Base-by-base conservation (phyloP, 306 rosid species). In the Pueraria montana region DNA sequence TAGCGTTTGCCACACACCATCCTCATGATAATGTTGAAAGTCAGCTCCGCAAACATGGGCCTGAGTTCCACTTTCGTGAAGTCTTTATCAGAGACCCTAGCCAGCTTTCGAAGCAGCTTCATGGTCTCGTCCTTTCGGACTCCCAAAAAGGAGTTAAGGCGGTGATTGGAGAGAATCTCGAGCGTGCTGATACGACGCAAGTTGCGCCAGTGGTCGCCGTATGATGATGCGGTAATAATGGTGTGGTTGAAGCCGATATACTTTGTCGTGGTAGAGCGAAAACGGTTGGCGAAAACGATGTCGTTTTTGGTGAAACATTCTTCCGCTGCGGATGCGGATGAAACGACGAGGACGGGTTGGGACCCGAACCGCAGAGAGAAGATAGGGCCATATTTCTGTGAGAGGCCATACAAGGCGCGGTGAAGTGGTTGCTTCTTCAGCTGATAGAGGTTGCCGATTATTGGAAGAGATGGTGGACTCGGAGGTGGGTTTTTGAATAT, bases 141-240 rank as follows among this genome's bases (percentile, higher is more conserved):
- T 11, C 24, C 78, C 2, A 7, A 6, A 45, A 90, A 90, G 3
- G 88, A 84, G 88, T 87, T 84, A 26, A 87, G 64, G 6, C 88
- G 90, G 68, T 84, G 75, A 23, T 86, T 10, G 10, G 96, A 93
- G 78, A 90, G 89, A 49, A 93, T 89, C 67, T 94, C 94, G 0
- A 86, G n/a, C 2, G 93, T 20, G 40, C 90, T 78, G 0, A 93
- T 88, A 34, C 94, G 94, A 21, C 96, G 98, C 3, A 90, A 62
- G 87, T 90, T 93, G 24, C 94, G 94, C 98, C 98, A 93, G 66
- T 89, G 94, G 34, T 91, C 96, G 3, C 96, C 96, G 46, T 91
- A 88, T 1, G 93, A 65, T 1, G 98, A 1, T 1, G 32, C 0
- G 0, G 61, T 1, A 0, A 94, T 0, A 2, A 56, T 76, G 74